These are phyloP conservation scores for Chrysoporthe puriensis DNA, from an alignment of 2,329 filamentous ascomycete genomes.

Conservation along the genomic window DNA sequence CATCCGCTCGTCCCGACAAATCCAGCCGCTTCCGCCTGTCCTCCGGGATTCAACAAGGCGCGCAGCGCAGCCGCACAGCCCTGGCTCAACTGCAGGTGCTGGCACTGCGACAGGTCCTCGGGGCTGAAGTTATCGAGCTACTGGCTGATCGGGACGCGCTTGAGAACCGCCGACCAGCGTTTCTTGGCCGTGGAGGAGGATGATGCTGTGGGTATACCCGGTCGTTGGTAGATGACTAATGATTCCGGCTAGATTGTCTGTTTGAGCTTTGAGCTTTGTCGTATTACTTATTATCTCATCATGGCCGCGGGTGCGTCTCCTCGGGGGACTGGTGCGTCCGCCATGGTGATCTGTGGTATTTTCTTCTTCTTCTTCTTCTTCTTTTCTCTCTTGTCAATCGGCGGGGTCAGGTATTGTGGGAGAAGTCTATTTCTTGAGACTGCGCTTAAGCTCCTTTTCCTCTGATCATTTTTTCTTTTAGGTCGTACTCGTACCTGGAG, in stretches of 20 bases:
- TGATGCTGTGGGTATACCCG: conserved; percentile 36
- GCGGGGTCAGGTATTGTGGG: no score
- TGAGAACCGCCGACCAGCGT: conserved; percentile 44
- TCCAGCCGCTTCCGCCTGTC: conserved; percentile 39
- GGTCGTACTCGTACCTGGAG: no score
- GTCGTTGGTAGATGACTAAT: conserved; percentile 9
- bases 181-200: conserved; percentile 53
- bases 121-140: conserved; percentile 50
- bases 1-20: conserved; percentile 50
- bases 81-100: conserved; percentile 52
- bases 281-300: neutral
- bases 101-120: conserved; percentile 31
- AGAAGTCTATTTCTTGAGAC: no score
- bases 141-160: conserved; percentile 44
- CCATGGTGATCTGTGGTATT: neutral
- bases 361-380: no score
- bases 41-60: conserved; percentile 48
- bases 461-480: no score
- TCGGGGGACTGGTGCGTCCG: neutral
- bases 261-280: conserved; percentile 16
- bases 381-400: no score
- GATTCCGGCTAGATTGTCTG: conserved; percentile 16
- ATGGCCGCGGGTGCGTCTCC: neutral
- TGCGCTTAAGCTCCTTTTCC: no score
- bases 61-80: conserved; percentile 53